phyloP scores from a whole-genome alignment of 192 early-diverging fungal species.

The Mortierella hygrophila region DNA sequence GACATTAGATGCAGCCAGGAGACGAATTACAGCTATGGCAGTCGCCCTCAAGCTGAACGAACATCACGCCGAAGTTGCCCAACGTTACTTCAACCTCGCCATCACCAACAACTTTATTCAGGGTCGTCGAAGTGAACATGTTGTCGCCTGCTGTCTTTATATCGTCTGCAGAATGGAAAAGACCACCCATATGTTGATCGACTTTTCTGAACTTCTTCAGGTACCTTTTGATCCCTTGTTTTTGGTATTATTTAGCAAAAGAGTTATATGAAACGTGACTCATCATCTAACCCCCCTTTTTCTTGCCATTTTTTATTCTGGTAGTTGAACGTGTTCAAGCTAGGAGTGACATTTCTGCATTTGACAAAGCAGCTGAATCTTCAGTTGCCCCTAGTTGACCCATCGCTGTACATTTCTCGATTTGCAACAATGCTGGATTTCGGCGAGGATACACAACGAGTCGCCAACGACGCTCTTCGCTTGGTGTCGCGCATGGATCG shows the following conservation, averaged over 20 bases:
- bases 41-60: conserved; percentile 79
- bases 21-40: conserved; percentile 80
- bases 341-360: conserved; percentile 88
- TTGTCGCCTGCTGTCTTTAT: conserved; percentile 93
- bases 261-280: not conserved
- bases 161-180: conserved; percentile 90
- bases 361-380: conserved; percentile 76
- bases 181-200: conserved; percentile 93
- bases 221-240: conserved; percentile 30
- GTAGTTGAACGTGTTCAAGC: conserved; percentile 83
- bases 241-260: not conserved
- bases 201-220: conserved; percentile 91
- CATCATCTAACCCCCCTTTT: not conserved
- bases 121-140: conserved; percentile 80
- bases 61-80: conserved; percentile 83
- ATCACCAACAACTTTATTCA: conserved; percentile 85
- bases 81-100: conserved; percentile 89
- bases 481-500: conserved; percentile 92
- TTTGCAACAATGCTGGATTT: conserved; percentile 93
- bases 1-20: conserved; percentile 75
- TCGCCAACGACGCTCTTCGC: conserved; percentile 83
- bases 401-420: conserved; percentile 91
- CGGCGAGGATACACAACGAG: conserved; percentile 85
- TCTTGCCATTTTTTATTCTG: not conserved
- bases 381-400: conserved; percentile 86